phyloP scores from a whole-genome alignment of 129 eudicot species.

The Ambrosia trifida region DNA sequence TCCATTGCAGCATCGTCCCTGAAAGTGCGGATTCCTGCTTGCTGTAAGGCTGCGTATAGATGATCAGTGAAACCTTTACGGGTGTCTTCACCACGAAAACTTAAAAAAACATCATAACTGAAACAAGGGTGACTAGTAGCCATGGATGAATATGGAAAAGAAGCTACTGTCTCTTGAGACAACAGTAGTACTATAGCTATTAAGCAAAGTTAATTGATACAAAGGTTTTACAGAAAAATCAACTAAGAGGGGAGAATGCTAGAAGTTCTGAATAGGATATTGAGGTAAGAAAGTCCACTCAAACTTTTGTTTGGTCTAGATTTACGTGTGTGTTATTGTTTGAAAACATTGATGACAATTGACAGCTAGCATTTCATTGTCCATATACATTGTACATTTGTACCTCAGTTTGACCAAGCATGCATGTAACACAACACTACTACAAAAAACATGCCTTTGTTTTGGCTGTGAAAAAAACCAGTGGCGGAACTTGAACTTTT shows the following conservation, averaged over 20 bases:
- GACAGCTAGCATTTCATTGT: not conserved
- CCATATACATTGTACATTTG: too few relatives aligned
- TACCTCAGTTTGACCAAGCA: too few relatives aligned
- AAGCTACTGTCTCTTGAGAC: not conserved
- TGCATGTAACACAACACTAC: too few relatives aligned
- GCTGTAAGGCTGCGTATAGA: slow-evolving; percentile 11
- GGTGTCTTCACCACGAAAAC: slow-evolving; percentile 21
- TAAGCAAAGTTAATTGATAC: not conserved
- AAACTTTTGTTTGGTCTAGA: too few relatives aligned
- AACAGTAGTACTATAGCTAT: not conserved
- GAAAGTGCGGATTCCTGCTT: slow-evolving; percentile 8
- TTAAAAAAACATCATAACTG: slow-evolving; percentile 7
- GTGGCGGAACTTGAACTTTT: too few relatives aligned
- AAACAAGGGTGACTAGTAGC: not conserved
- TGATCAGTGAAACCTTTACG: slow-evolving; percentile 14
- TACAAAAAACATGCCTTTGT: too few relatives aligned
- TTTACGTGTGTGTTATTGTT: not conserved
- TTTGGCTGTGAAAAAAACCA: too few relatives aligned
- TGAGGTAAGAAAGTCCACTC: not conserved
- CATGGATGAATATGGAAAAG: not conserved
- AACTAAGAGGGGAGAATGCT: not conserved
- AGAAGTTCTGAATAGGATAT: not conserved
- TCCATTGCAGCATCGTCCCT: slow-evolving; percentile 18
- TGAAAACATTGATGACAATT: not conserved
- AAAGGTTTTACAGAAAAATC: not conserved